Evolutionary conservation across 495 filamentous ascomycete genomes (phyloP), one percentile per base, ranked within the genome.

Genomic region (Penicillium goetzii): DNA sequence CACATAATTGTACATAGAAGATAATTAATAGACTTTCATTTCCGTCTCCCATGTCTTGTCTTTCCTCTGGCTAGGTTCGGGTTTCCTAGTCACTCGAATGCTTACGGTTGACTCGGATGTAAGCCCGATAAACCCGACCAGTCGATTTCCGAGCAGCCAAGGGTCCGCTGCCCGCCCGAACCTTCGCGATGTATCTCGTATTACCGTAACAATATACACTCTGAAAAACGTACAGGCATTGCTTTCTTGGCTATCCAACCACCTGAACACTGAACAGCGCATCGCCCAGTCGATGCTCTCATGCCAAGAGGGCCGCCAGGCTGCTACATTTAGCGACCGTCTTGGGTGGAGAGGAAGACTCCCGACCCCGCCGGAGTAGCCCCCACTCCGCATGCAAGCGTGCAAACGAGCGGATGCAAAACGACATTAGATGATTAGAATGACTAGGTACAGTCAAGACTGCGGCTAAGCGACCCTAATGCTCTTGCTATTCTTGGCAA

Each of bases 271-370:
- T 51, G 47, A 28, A 14, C 47, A 25, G 19, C 21, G 23, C 47
- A 26, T 26, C 12, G 26, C 49, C 26, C 49, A 52, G 25, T 25
- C 12, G 28, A 17, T 32, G 28, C 3, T 26, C 21, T 9, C 25
- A 52, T 52, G 49, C 49, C 49, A 52, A 52, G 49, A n/a, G 25
- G 4, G 17, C 49, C 49, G 49, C 49, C 15, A 52, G 49, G 49
- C 49, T 52, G 25, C 49, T 32, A 17, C 26, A 30, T 28, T 28
- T 25, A 32, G 15, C 2, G 21, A 52, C 5, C 1, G 25, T 28
- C 4, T 52, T 32, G 25, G 28, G 49, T 52, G 49, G 49, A 28
- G 49, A 52, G 49, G 49, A 47, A 19, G n/a, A 40, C 0, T 47
- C n/a, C 41, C 41, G 21, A 47, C 41, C 41, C 41, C 23, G 41